Evolutionary conservation across 202 grass and related monocot species (phyloP), one percentile per base, ranked within the genome.

Genomic region (Carex arenaria): DNA sequence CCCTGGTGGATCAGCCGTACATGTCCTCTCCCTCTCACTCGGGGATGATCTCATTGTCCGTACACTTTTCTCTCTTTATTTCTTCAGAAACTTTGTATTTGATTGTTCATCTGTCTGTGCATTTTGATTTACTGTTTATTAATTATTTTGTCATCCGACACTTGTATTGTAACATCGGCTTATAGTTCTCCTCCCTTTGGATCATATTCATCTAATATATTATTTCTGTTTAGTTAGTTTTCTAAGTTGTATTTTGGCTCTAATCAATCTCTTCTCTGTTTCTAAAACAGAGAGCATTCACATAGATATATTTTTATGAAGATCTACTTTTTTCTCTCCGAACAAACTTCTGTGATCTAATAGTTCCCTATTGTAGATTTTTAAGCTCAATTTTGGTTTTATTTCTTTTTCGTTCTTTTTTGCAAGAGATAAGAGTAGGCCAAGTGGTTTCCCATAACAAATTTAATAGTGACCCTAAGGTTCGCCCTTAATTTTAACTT

Each of bases 11-110:
- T 67, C 45, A 15, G 38, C 11, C 7, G 45, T 55, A 11, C 47
- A 67, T 19, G 40, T 82, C 23, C 52, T 78, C 3, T 53, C 80
- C 20, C 63, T 82, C 3, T 69, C 3, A n/a, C 80, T 67, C 10
- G 80, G 80, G 23, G 80, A 82, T 36, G 80, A 69, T 82, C 80
- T 66, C 80, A 69, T 82, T 52, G 80, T 82, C 8, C 43, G 64
- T 82, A 11, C 64, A 54, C 18, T 34, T 54, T 28, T 66, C 36
- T 26, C 61, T 45, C 38, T 32, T 68, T 57, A 11, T 78, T 59
- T 38, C 15, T 76, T 56, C 14, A 54, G 13, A 23, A 52, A 49
- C 14, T 82, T 69, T 15, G 8, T 60, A 80, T 80, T 34, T 63
- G 55, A 32, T 57, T 38, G 14, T 43, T 80, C 10, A 49, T 49